These are phyloP conservation scores for Avena eriantha DNA, from an alignment of 176 grass and related monocot species.

Conservation along the genomic window DNA sequence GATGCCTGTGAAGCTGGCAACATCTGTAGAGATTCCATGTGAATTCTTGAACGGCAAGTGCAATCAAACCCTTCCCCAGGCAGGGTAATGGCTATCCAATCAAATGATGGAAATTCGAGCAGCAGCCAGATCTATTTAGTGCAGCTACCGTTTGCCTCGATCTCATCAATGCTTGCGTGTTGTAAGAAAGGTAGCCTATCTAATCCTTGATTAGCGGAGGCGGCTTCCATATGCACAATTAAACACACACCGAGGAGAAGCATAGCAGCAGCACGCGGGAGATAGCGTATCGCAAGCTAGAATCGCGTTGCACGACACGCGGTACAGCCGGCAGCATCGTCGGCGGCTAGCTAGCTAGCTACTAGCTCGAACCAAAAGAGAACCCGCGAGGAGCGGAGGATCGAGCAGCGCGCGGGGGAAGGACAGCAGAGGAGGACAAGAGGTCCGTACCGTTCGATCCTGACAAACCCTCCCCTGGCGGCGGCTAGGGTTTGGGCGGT, in stretches of 20 bases:
- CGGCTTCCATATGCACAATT: too few relatives aligned
- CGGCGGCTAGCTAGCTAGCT: neutral
- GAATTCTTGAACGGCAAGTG: neutral
- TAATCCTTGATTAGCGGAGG: too few relatives aligned
- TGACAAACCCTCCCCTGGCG: neutral
- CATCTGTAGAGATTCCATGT: neutral
- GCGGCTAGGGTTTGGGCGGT: neutral
- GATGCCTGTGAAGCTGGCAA: neutral
- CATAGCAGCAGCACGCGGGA: too few relatives aligned
- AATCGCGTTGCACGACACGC: neutral
- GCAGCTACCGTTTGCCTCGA: neutral
- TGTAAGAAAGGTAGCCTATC: neutral
- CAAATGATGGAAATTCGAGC: neutral
- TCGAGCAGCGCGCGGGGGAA: neutral
- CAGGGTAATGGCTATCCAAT: neutral
- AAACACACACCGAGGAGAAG: too few relatives aligned
- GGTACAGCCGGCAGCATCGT: neutral
- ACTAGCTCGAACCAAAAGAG: neutral
- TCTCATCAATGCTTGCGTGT: neutral
- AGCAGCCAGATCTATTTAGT: slow-evolving; percentile 8
- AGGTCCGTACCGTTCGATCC: neutral
- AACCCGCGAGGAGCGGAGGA: neutral
- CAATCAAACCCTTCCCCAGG: neutral
- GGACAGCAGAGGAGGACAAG: neutral
- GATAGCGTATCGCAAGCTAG: too few relatives aligned